These are phyloP conservation scores for Hibiscus syriacus DNA, from an alignment of 345 rosid species.

Conservation along the genomic window DNA sequence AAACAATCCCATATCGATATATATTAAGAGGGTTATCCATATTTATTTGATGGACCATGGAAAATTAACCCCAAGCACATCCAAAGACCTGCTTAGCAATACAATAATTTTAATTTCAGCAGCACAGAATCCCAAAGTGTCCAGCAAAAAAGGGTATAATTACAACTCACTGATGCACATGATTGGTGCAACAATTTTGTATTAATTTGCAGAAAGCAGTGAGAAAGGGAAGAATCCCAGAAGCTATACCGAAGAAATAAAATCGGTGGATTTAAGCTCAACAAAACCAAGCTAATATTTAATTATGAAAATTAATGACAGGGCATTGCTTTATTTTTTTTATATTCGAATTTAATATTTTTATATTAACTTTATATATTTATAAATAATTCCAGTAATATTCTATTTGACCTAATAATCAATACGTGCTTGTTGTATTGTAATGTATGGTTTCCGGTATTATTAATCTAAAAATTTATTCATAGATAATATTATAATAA, in stretches of 20 bases:
- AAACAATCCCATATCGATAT: no score
- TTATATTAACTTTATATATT: no score
- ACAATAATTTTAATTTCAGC: not conserved
- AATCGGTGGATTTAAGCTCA: not conserved
- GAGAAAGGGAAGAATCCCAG: conserved; percentile 14
- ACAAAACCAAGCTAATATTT: not conserved
- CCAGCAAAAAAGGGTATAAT: conserved; percentile 6
- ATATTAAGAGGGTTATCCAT: not conserved
- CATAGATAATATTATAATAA: not conserved
- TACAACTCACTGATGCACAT: conserved; percentile 27
- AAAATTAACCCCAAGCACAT: not conserved
- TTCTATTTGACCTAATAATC: no score
- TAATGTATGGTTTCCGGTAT: not conserved
- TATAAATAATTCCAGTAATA: no score
- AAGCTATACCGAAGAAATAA: not conserved
- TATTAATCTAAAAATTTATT: not conserved
- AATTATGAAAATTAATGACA: not conserved
- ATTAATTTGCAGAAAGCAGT: not conserved
- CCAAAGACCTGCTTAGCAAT: not conserved
- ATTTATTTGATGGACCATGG: not conserved
- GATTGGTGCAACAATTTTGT: conserved; percentile 4
- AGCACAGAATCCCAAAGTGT: not conserved
- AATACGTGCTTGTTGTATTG: not conserved
- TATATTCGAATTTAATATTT: no score
- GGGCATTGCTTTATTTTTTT: no score